Evolutionary conservation across 139 green algal genomes (phyloP), one percentile per base, ranked within the genome.

Genomic region (Chlamydomonas applanata): DNA sequence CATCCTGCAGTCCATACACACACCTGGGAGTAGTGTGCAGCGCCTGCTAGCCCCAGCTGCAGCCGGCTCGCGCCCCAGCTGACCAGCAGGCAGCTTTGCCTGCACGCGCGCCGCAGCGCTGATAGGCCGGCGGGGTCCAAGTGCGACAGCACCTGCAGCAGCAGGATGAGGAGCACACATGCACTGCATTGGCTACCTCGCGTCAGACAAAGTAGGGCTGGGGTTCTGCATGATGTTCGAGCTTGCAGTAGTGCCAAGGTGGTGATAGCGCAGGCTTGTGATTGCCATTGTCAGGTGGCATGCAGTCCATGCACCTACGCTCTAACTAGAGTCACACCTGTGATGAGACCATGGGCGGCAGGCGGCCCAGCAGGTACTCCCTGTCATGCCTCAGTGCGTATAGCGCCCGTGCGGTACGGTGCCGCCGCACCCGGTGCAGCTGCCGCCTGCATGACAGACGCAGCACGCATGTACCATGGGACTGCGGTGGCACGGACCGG

Each of bases 71-170:
- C 14, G 16, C 14, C 19, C 29, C 14, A 35, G 64, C 64, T 71
- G 36, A 71, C 64, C n/a, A 71, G 64, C 45, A 71, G 64, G 64
- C 46, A 71, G 19, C 29, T 34, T 22, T 71, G 64, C 30, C 64
- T 7, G 35, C 27, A 71, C 11, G 64, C 32, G 19, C n/a, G 64
- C 30, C 64, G 11, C 27, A 71, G 32, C 3, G 30, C 32, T 17
- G 29, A 32, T 27, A 71, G 33, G 36, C 64, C 56, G 64, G 46
- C 32, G 4, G 32, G 64, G 36, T 71, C 64, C 30, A 71, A 22
- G 24, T 29, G 32, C 14, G 13, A 24, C 9, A 71, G 64, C 24
- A 71, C 64, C 64, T 71, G 29, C 40, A 20, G 29, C 4, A 20
- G 44, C n/a, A 45, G n/a, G 32, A 45, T 29, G 32, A 25, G 61